phyloP scores from a whole-genome alignment of 2,329 filamentous ascomycete genomes.

The Alternaria metachromatica region DNA sequence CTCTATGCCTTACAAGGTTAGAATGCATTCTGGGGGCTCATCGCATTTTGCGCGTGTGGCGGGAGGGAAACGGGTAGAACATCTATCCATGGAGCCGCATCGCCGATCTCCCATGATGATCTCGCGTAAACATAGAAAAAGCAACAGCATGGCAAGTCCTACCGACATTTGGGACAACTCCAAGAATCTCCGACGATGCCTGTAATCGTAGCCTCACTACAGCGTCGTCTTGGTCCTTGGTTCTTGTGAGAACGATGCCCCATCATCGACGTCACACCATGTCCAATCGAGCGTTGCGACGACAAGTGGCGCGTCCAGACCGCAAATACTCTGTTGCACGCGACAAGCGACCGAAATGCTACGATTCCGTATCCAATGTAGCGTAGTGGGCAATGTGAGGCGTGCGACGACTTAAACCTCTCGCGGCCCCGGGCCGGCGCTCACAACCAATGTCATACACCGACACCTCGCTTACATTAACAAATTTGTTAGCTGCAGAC shows the following conservation, averaged over 20 bases:
- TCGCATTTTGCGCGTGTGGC: constrained; percentile 37
- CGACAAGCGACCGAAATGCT: constrained; percentile 27
- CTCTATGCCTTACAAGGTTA: constrained; percentile 21
- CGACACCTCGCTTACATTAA: constrained; percentile 35
- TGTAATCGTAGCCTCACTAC: constrained; percentile 18
- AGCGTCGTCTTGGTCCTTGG: constrained; percentile 8
- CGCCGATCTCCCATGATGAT: constrained; percentile 26
- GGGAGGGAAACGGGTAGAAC: constrained; percentile 32
- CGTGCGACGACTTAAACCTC: constrained; percentile 32
- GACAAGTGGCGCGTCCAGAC: constrained; percentile 36
- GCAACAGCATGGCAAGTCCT: constrained; percentile 16
- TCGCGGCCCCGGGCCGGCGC: constrained; percentile 39
- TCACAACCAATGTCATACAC: constrained; percentile 38
- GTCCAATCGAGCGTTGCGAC: constrained; percentile 31
- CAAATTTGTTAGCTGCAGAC: constrained; percentile 46
- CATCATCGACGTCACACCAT: constrained; percentile 29
- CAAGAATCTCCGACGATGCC: constrained; percentile 14
- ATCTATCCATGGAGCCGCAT: constrained; percentile 18
- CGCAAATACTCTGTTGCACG: constrained; percentile 32
- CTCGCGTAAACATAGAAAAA: constrained; percentile 23
- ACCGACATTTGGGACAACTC: constrained; percentile 1
- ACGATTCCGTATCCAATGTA: constrained; percentile 20
- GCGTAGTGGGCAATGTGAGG: constrained; percentile 36
- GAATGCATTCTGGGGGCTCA: constrained; percentile 2
- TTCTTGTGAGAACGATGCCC: constrained; percentile 4